Base-by-base conservation (phyloP, 306 rosid genomes). In the Vigna nakashimae region DNA sequence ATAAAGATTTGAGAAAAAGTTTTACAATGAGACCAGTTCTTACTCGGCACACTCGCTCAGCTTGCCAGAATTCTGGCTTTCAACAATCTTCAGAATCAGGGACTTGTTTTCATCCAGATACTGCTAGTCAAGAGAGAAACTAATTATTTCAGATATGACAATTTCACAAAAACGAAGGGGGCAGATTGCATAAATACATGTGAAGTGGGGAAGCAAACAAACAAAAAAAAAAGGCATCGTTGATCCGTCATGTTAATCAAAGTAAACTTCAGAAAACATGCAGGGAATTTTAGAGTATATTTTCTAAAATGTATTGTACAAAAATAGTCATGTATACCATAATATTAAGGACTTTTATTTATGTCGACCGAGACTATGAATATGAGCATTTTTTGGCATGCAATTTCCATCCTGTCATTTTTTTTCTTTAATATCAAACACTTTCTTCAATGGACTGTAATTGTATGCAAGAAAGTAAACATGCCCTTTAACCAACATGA, bases 61-160 rank as follows among this genome's bases (percentile, higher is more conserved):
- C 84, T 92, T 96, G 76, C 99, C 99, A 5, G 93, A 81, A 74
- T 91, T 92, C 85, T 96, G 99, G 94, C 98, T 90, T 87, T 96
- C 99, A 64, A 96, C 99, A 76, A 96, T 96, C 97, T 91, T 96
- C 91, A 96, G 86, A 79, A 96, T 96, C 78, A 96, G 72, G 8
- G 99, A 88, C 88, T 96, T 96, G 91, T 96, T 96, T 84, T 96
- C 99, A 49, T 96, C 99, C 86, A 96, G 86, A 65, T 96, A 96
- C 98, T 96, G 97, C 90, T 69, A 71, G 58, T 13, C 83, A 79
- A 49, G 26, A 55, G 46, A 18, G 11, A 43, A 63, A 45, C 50
- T 22, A 9, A 28, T 49, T 46, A 57, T 40, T 55, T 11, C 5
- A 56, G 62, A 20, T 53, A 69, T 10, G n/a, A 65, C 14, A 42